Evolutionary conservation across 1,139 yeast species (phyloP).

Genomic region (Blastobotrys buckinghamii): DNA sequence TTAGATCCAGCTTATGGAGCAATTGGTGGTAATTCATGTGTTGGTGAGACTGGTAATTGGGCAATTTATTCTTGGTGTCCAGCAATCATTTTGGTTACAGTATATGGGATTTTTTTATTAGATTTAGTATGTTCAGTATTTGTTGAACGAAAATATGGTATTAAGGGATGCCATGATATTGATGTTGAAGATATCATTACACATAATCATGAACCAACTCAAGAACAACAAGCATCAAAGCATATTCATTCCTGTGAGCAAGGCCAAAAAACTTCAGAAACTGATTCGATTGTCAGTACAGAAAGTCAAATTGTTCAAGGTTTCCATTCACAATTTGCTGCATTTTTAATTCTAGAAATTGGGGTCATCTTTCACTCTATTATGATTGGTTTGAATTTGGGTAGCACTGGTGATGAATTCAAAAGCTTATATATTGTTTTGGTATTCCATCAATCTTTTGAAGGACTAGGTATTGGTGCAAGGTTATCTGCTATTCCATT

Average conservation of each 20-base stretch:
- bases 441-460: conserved; percentile 87
- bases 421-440: conserved; percentile 69
- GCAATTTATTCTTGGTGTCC: conserved; percentile 30
- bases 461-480: conserved; percentile 85
- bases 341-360: conserved; percentile 58
- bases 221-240: not conserved
- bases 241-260: not conserved
- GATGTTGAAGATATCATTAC: conserved; percentile 67
- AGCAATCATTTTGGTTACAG: conserved; percentile 36
- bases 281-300: not conserved
- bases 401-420: conserved; percentile 59
- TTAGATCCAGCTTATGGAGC: conserved; percentile 68
- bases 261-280: not conserved
- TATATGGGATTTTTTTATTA: conserved; percentile 33
- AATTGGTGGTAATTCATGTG: conserved; percentile 44
- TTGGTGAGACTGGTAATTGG: conserved; percentile 43
- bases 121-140: conserved; percentile 28
- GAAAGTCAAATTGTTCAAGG: conserved; percentile 1
- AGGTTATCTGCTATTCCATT: conserved; percentile 60
- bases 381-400: conserved; percentile 67
- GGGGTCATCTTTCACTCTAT: conserved; percentile 80
- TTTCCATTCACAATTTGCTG: conserved; percentile 19
- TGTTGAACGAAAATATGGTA: conserved; percentile 22
- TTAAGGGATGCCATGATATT: conserved; percentile 35
- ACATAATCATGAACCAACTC: conserved; percentile 22